A percentile compares a stretch with the other conserved stretches of the same genome.
phyloP scores from a whole-genome alignment of 78 protist genomes.

The Cavenderia fasciculata region DNA sequence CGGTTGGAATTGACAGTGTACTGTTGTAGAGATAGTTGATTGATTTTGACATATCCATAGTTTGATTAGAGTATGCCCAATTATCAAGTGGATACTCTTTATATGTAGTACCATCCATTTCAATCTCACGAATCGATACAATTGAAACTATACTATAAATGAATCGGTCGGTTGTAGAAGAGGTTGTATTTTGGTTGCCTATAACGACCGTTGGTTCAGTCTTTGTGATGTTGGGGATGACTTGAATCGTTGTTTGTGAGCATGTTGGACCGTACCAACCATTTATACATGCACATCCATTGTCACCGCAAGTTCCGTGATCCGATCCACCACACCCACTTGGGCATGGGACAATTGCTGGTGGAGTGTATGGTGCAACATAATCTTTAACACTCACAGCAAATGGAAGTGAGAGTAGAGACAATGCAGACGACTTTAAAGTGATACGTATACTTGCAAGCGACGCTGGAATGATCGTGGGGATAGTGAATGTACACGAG shows the following conservation, averaged over 20 bases:
- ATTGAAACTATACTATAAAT: neutral
- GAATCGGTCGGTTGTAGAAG: neutral
- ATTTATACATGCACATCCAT: neutral
- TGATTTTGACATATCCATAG: neutral
- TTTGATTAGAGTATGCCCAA: neutral
- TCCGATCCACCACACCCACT: neutral
- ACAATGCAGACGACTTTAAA: too few species aligned
- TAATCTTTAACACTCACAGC: too few species aligned
- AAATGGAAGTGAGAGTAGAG: too few species aligned
- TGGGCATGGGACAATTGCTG: too few species aligned
- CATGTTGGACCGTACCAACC: slow-evolving; percentile 23
- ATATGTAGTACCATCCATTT: neutral
- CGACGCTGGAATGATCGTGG: too few species aligned
- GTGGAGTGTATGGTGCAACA: too few species aligned
- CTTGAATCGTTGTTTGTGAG: neutral
- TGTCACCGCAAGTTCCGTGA: neutral
- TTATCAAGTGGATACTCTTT: neutral
- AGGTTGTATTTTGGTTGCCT: neutral
- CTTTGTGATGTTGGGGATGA: neutral
- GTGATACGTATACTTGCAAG: too few species aligned
- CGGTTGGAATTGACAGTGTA: neutral
- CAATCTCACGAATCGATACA: slow-evolving; percentile 17
- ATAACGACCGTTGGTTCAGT: neutral
- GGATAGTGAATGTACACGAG: too few species aligned
- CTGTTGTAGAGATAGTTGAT: neutral